These are phyloP conservation scores for Pulveroboletus ravenelii DNA, from an alignment of 768 basidiomycete species.

Conservation along the genomic window DNA sequence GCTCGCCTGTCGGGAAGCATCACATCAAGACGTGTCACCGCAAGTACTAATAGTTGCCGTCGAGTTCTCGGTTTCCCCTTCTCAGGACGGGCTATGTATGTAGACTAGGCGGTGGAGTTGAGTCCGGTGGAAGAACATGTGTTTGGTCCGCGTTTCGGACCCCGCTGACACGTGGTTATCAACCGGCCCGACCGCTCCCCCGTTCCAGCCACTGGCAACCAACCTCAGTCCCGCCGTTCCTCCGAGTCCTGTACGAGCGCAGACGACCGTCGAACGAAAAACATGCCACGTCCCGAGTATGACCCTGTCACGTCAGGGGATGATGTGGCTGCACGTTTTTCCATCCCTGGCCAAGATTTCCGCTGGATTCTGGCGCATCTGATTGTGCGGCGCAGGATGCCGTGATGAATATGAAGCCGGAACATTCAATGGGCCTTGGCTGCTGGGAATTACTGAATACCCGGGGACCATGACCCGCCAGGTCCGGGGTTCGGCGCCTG, in stretches of 20 bases:
- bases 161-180: not conserved
- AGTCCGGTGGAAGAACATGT: not conserved
- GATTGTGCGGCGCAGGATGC: not conserved
- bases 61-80: not conserved
- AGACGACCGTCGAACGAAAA: too few relatives aligned
- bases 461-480: not conserved
- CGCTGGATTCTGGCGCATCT: not conserved
- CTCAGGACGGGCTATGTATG: not conserved
- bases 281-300: not conserved
- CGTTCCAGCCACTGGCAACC: not conserved
- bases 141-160: constrained; percentile 3
- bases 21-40: not conserved
- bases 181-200: not conserved
- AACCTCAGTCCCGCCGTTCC: too few relatives aligned
- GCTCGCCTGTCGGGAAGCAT: too few relatives aligned
- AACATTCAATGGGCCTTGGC: not conserved
- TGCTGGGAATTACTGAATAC: not conserved
- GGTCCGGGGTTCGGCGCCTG: not conserved
- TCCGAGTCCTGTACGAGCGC: too few relatives aligned
- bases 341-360: not conserved
- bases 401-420: not conserved
- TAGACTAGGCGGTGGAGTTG: not conserved
- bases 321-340: not conserved
- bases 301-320: not conserved
- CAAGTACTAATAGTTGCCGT: too few relatives aligned